Evolutionary conservation across 2,329 filamentous ascomycete species (phyloP), one percentile per base, ranked within the genome.

Genomic region (Phyllosticta citribraziliensis): DNA sequence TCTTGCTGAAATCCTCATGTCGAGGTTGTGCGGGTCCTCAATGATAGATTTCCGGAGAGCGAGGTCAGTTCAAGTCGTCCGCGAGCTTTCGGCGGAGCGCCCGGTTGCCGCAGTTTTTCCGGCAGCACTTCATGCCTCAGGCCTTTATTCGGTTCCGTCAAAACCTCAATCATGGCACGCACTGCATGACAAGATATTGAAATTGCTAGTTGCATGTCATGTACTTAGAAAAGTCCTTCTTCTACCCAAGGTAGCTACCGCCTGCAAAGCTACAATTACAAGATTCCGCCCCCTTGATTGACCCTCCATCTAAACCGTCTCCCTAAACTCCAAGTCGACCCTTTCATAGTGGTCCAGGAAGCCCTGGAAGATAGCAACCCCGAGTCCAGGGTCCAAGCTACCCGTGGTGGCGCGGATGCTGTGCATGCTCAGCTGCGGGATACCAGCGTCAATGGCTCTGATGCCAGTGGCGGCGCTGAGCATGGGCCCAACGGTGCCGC

Each of bases 401-500:
- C 93, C 93, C 0, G 90, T 96, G 0, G 91, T 96, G 0, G 93
- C 93, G 25, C 93, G 83, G 66, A 97, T 88, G 58, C 85, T 89
- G 74, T 97, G 93, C 93, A 97, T 97, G 70, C 88, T 93, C 67
- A 97, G 76, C 77, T 97, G 93, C 5, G 91, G 87, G 68, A 97
- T 87, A 14, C 93, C 93, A 0, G 89, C 91, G 72, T 97, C 93
- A 56, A 94, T 88, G 0, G 90, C 84, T 57, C 89, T 79, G 63
- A 96, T 86, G 30, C 93, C 93, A 75, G 94, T 88, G 27, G 83
- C 84, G 27, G 87, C 85, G 66, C 86, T 91, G 40, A 96, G 80
- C 83, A 92, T 91, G 0, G 94, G 94, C 0, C 94, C 94, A n/a
- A 97, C 91, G 0, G 94, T 99, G 17, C 94, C 94, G 30, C 94